Conservation (phyloP, 202 grass and related monocot genomes). For the Musa balbisiana region DNA sequence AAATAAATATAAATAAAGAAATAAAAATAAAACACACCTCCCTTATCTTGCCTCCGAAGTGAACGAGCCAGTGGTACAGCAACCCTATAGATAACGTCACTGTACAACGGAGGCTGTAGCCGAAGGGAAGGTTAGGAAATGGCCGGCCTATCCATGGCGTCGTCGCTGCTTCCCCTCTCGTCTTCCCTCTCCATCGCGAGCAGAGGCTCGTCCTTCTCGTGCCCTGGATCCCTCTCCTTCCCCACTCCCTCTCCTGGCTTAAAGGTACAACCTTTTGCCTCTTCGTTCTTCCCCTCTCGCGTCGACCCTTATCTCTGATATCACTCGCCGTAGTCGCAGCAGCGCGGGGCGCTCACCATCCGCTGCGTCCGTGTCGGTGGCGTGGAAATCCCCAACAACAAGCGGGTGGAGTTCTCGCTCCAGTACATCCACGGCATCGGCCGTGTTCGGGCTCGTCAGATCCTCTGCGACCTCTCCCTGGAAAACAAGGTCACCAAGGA, state of each 20-base stretch:
- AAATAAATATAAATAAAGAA: too few species aligned
- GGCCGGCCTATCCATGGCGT: conserved; percentile 56
- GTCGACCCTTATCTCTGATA: conserved; percentile 11
- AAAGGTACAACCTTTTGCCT: conserved; percentile 15
- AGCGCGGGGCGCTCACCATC: conserved; percentile 50
- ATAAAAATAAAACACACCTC: too few species aligned
- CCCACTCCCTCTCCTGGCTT: conserved; percentile 20
- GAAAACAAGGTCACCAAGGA: conserved; percentile 87
- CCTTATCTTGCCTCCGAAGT: too few species aligned
- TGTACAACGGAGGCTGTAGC: not conserved
- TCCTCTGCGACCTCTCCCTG: conserved; percentile 46
- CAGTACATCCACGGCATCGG: conserved; percentile 64
- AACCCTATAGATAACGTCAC: not conserved
- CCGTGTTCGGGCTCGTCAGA: conserved; percentile 4
- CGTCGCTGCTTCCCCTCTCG: conserved; percentile 35
- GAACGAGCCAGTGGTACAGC: too few species aligned
- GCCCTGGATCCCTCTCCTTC: conserved; percentile 13
- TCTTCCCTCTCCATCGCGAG: conserved; percentile 40
- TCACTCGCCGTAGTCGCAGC: not conserved
- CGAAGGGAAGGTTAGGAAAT: conserved; percentile 29
- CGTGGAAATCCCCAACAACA: too few species aligned
- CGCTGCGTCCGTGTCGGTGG: conserved; percentile 17
- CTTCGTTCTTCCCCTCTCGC: not conserved
- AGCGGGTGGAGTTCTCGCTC: conserved; percentile 65
- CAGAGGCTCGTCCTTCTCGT: conserved; percentile 41